Base-by-base conservation (phyloP, 2,329 filamentous ascomycete species). In the Fusarium papillatum region DNA sequence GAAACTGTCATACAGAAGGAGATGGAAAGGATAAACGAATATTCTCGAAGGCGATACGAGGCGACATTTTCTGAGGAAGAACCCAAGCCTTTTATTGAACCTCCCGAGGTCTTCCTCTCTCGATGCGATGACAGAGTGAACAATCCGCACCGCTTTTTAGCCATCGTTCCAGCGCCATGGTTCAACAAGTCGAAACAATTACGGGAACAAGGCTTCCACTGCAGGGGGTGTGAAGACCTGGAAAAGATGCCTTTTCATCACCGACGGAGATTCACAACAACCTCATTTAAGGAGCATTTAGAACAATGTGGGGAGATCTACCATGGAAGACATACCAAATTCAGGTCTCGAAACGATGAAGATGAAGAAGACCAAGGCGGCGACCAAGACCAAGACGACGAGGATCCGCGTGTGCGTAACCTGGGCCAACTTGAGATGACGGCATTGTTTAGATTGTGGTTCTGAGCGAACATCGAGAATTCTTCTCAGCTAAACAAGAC, bases 81-180 rank as follows among this genome's bases (percentile, higher is more conserved):
- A 2, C 22, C 55, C 34, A 38, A 19, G n/a, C 31, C 34, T 59
- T 26, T 22, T 16, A 8, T 38, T 24, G 55, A 31, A 6, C 13
- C 19, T 29, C 24, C 38, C 11, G 39, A 46, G 43, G 29, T 53
- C 34, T 48, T 53, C 14, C 29, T 34, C 26, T 41, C 17, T 36
- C 57, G 34, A 31, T 67, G 39, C 36, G 66, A 68, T 36, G 59
- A 24, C 57, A 31, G 29, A 26, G 34, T 26, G n/a, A 38, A 38
- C n/a, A 68, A 68, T 29, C 66, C 66, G n/a, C 39, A 55, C 34
- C 66, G 66, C n/a, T 68, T 53, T 43, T 11, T 34, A 10, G 66
- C 66, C 31, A 64, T 64, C 46, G 66, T 68, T 26, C 36, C 7
- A 5, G 59, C 7, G 24, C 66, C 66, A 11, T 68, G 66, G 66